Conservation (phyloP, 441 rosid species). For the Erodium trifolium region DNA sequence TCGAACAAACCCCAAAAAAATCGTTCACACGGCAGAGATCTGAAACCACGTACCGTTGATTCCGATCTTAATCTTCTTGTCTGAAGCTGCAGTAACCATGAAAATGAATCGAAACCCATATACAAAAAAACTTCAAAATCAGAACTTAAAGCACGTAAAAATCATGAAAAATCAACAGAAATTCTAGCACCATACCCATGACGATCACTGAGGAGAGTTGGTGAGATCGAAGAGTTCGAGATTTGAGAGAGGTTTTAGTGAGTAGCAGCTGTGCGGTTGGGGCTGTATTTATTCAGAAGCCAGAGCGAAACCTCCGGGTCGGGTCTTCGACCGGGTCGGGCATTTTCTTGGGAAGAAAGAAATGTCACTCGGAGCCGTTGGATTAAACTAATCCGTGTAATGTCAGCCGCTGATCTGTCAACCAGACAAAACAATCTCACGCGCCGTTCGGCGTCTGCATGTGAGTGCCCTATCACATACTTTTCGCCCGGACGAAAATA, state of each 20-base stretch:
- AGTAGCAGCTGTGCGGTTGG: not conserved
- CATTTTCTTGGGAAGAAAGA: conserved; percentile 14
- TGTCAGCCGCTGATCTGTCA: conserved; percentile 21
- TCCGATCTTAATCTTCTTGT: conserved; percentile 9
- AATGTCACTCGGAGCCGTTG: conserved; percentile 12
- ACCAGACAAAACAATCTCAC: not conserved
- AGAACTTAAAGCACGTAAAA: not conserved
- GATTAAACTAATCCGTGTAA: conserved; percentile 9
- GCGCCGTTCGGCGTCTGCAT: not conserved
- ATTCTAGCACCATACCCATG: not conserved
- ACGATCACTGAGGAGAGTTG: not conserved
- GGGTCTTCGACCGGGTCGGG: not conserved
- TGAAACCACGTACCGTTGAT: conserved; percentile 27
- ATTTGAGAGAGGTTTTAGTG: not conserved
- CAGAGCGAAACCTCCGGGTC: not conserved
- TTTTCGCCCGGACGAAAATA: not conserved
- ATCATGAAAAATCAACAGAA: not conserved
- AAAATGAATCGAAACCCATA: not conserved
- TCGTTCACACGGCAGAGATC: not conserved
- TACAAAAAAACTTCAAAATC: not conserved
- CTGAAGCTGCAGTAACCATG: conserved; percentile 24
- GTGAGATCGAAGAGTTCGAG: not conserved
- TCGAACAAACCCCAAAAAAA: not conserved
- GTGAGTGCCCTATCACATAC: too few species aligned
- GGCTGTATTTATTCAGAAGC: conserved; percentile 10